Base-by-base conservation (phyloP, 495 filamentous ascomycete genomes). In the Recurvomyces mirabilis region DNA sequence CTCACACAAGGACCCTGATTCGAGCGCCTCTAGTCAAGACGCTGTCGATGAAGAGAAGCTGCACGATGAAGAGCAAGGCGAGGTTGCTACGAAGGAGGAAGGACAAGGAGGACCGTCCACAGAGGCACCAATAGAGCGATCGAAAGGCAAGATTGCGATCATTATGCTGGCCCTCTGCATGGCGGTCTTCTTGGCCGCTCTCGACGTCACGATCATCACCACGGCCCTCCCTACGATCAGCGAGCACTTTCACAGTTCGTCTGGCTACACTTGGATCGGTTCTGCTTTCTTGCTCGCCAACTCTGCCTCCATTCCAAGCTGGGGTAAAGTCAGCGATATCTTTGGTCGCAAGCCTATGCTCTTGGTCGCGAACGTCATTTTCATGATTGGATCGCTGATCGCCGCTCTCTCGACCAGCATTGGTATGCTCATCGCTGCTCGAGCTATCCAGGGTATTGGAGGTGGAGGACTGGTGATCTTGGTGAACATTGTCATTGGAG, bases 241-340 rank as follows among this genome's bases (percentile, higher is more conserved):
- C 31, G 56, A 57, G 17, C 51, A 64, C 15, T 64, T 77, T 30
- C 43, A 68, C 17, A 70, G 67, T 20, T 51, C 62, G 1, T 43
- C 63, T 0, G 73, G 66, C 6, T 77, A 73, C 41, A 68, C 68
- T 6, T 76, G 72, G 73, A 68, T 76, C 20, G 72, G 71, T 10
- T 60, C 61, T 18, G 63, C 71, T 1, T 75, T 69, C 54, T 48
- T 73, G 0, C 71, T 91, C 6, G 79, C 78, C 14, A 79, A 75
- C 57, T 69, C 79, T 1, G 75, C 83, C 3, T 73, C 74, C 21
- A 77, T 77, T 18, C 82, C 83, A 0, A 66, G 78, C 41, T 88
- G 84, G 84, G 84, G 82, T n/a, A 87, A 87, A 57, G 62, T 88
- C 28, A 79, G 74, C 51, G 87, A 93, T 55, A 89, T 94, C 44